These are phyloP conservation scores for Chlamydomonas sphaeroides DNA, from an alignment of 139 green algal genomes.

Conservation along the genomic window DNA sequence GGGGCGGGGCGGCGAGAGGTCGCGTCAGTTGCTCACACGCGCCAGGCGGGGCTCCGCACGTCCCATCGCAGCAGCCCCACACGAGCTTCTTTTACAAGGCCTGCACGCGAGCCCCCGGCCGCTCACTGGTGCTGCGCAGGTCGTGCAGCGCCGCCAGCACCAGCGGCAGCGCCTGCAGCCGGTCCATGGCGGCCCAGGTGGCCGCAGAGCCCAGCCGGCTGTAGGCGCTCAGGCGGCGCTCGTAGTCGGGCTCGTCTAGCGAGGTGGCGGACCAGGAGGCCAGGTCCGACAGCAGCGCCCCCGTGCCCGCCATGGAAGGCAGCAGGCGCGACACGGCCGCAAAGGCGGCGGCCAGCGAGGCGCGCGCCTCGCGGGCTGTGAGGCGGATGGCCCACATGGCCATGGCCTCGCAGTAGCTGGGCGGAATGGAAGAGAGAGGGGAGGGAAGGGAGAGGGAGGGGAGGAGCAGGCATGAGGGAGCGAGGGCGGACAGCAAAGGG, in stretches of 20 bases:
- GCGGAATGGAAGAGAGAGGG: neutral
- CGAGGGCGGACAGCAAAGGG: too few relatives aligned
- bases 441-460: too few relatives aligned
- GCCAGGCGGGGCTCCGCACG: too few relatives aligned
- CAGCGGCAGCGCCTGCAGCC: constrained; percentile 60
- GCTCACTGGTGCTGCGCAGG: constrained; percentile 64
- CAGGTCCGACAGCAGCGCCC: constrained; percentile 58
- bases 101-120: too few relatives aligned
- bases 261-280: constrained; percentile 56
- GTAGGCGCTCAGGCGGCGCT: constrained; percentile 75
- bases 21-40: too few relatives aligned
- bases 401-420: constrained; percentile 63
- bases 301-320: constrained; percentile 11
- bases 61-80: too few relatives aligned
- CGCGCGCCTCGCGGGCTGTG: constrained; percentile 53
- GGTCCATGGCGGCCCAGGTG: constrained; percentile 56
- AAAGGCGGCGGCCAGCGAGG: constrained; percentile 57
- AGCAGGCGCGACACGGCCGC: constrained; percentile 59
- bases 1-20: too few relatives aligned
- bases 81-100: too few relatives aligned
- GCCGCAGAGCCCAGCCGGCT: constrained; percentile 40
- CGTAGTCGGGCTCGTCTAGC: constrained; percentile 73
- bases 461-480: too few relatives aligned
- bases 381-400: constrained; percentile 70
- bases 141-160: constrained; percentile 72